Base-by-base conservation (phyloP, 148 eudicot genomes). In the Camellia sinensis region DNA sequence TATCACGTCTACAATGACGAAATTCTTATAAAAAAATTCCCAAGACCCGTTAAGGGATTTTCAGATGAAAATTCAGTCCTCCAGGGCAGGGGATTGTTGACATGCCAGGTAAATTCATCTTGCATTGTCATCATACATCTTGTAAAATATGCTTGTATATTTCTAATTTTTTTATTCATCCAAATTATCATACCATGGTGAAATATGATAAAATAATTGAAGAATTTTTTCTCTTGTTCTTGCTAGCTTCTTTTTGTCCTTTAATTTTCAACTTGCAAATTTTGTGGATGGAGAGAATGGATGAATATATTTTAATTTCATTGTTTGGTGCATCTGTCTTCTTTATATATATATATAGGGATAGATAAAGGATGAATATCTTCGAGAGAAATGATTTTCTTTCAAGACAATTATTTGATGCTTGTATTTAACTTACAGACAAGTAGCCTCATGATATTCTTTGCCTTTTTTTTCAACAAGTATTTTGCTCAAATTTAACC, bases 21-120 rank as follows among this genome's bases (percentile, higher is more conserved):
- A 4, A 43, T 61, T 76, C 69, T 60, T 59, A 76, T 76, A 5
- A 19, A 13, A 19, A 13, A 71, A 63, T 5, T 21, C 11, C 9
- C 45, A 2, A 54, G 44, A 15, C 21, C 67, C 19, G 9, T 8
- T 40, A 15, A 4, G 17, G 6, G 79, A 40, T 44, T 65, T 29
- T 12, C n/a, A 76, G 40, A 21, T 22, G 46, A 13, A 64, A 17
- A 22, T 45, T 22, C 45, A 12, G 61, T 63, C 70, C 13, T 46
- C 13, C 21, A 46, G 15, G 45, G 18, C 10, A 43, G 41, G 57
- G 19, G 68, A 63, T 46, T 44, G 69, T 76, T 65, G 79, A 13
- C 69, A 19, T 76, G 78, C 68, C 71, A 17, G 70, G 79, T 77
- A 6, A 45, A 48, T 76, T 76, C n/a, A 15, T 61, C 78, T 60